phyloP scores from a whole-genome alignment of 257 asterid species.

The Nicotiana tabacum region DNA sequence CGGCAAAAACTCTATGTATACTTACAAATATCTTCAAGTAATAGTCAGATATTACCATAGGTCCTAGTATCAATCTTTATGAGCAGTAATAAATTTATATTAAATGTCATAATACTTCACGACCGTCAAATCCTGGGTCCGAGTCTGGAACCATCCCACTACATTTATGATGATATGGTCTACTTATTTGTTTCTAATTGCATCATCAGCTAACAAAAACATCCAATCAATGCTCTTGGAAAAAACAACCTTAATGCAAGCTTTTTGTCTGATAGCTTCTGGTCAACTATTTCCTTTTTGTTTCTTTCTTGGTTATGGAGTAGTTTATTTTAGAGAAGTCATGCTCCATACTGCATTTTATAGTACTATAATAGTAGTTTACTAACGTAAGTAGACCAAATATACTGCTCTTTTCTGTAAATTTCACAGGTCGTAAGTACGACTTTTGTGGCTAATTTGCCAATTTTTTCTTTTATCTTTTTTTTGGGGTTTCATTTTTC shows the following conservation, averaged over 20 bases:
- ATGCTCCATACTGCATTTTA: neutral
- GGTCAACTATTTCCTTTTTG: constrained; percentile 40
- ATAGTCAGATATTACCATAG: no score
- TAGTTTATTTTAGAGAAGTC: neutral
- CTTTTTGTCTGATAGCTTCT: constrained; percentile 22
- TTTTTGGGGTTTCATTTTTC: neutral
- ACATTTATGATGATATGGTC: neutral
- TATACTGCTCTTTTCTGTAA: neutral
- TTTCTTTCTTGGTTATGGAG: neutral
- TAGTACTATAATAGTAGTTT: constrained; percentile 3
- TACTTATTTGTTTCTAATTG: constrained; percentile 6
- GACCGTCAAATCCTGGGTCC: rapidly evolving
- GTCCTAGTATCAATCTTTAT: no score
- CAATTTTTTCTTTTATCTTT: neutral
- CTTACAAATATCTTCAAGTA: no score
- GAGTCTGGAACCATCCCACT: neutral
- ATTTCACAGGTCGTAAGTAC: neutral
- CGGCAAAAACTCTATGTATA: no score
- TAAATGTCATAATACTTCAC: no score
- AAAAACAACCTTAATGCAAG: constrained; percentile 24
- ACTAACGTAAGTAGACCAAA: constrained; percentile 2
- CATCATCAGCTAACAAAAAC: constrained; percentile 37
- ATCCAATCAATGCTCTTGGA: constrained; percentile 15
- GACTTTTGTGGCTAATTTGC: neutral
- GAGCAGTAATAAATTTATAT: no score